Conservation (phyloP, 2,329 filamentous ascomycete genomes). For the Aureobasidium subglaciale region DNA sequence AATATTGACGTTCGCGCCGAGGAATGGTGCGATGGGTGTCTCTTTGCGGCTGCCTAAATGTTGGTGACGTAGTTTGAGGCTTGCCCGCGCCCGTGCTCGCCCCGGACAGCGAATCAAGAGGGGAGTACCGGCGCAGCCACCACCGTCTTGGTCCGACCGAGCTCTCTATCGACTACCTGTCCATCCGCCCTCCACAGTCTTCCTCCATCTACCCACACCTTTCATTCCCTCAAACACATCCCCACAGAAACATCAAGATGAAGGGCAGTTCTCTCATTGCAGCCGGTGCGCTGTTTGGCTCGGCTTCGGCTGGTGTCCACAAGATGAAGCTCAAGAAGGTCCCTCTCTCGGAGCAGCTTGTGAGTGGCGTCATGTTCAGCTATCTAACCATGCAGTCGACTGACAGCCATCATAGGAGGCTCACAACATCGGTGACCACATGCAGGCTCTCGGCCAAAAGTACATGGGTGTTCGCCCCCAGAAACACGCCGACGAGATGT, state of each 20-base stretch:
- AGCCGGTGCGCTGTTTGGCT: constrained; percentile 71
- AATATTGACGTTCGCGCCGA: constrained; percentile 7
- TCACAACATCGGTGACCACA: constrained; percentile 72
- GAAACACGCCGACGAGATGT: constrained; percentile 66
- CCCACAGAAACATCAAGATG: constrained; percentile 48
- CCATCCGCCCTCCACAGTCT: constrained; percentile 9
- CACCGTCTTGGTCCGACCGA: constrained; percentile 7
- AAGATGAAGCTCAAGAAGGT: constrained; percentile 98
- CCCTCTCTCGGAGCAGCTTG: constrained; percentile 83
- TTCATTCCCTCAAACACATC: not conserved
- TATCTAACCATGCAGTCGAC: not conserved
- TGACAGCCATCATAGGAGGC: constrained; percentile 50
- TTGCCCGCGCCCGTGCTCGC: too few species aligned
- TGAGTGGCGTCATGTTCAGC: constrained; percentile 43
- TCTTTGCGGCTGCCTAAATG: not conserved
- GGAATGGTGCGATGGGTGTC: not conserved
- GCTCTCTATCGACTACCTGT: constrained; percentile 7
- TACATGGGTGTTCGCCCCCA: constrained; percentile 79
- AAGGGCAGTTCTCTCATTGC: constrained; percentile 77
- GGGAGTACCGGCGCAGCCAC: not conserved
- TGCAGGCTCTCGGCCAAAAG: constrained; percentile 83
- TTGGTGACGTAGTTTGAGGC: not conserved
- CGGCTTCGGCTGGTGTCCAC: constrained; percentile 79
- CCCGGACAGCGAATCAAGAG: constrained; percentile 1
- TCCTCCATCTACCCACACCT: not conserved